Conservation (phyloP, 139 green algal species). For the Picochlorum sp. region DNA sequence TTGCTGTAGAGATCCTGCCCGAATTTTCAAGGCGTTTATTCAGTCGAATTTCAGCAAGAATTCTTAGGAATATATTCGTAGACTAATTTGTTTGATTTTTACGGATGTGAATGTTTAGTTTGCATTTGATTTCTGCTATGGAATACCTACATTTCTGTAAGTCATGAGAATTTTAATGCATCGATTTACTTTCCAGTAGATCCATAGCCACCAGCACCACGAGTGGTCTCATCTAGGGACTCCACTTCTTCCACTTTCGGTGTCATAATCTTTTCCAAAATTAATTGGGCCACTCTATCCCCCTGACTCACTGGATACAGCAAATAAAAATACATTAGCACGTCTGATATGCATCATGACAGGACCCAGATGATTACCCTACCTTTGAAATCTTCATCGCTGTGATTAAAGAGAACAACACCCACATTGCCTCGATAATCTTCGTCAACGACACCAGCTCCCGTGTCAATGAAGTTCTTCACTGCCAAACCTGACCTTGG, state of each 20-base stretch:
- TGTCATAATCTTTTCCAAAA: conserved; percentile 89
- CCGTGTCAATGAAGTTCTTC: conserved; percentile 95
- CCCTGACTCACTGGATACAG: conserved; percentile 72
- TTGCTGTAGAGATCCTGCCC: conserved; percentile 73
- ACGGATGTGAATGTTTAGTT: background rate
- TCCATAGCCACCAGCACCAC: conserved; percentile 87
- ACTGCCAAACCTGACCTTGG: conserved; percentile 87
- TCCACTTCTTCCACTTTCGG: conserved; percentile 87
- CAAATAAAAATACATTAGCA: no score
- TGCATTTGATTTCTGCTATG: background rate
- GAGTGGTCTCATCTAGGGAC: conserved; percentile 76
- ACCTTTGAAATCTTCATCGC: conserved; percentile 72
- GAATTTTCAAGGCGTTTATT: conserved; percentile 48
- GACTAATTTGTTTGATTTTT: conserved; percentile 1
- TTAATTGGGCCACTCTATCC: conserved; percentile 88
- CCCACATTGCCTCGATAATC: conserved; percentile 91
- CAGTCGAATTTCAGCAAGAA: conserved; percentile 53
- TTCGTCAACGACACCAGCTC: conserved; percentile 92
- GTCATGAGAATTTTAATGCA: background rate
- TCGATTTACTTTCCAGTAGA: conserved; percentile 68
- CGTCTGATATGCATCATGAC: background rate
- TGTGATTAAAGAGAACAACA: conserved; percentile 97
- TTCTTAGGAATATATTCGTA: conserved; percentile 61
- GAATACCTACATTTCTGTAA: conserved; percentile 1
- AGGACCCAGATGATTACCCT: no score